Evolutionary conservation across 2,329 filamentous ascomycete genomes (phyloP).

Genomic region (Teratosphaeria viscida): DNA sequence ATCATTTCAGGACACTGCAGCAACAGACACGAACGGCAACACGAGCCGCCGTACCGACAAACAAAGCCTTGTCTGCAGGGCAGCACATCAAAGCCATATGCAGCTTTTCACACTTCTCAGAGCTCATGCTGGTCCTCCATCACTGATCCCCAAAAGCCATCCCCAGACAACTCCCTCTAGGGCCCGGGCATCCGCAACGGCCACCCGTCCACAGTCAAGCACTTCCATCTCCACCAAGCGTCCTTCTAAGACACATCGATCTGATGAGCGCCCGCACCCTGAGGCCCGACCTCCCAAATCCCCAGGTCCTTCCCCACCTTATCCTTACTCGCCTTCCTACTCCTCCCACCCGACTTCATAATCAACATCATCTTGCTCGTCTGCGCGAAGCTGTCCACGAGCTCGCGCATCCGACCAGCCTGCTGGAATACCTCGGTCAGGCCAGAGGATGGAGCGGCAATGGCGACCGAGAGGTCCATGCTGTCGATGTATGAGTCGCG

Average conservation of each 20-base stretch:
- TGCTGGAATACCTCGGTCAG: conserved; percentile 29
- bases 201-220: neutral
- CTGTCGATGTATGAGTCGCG: conserved; percentile 70
- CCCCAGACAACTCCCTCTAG: neutral
- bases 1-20: too few relatives aligned
- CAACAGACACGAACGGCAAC: too few relatives aligned
- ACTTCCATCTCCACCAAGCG: conserved; percentile 2
- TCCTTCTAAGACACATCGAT: conserved; percentile 3
- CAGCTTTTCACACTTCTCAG: neutral
- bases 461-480: conserved; percentile 70
- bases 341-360: conserved; percentile 33
- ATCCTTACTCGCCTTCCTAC: conserved; percentile 33
- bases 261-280: conserved; percentile 10
- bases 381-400: conserved; percentile 54
- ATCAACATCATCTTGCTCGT: conserved; percentile 61
- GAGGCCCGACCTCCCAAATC: conserved; percentile 32
- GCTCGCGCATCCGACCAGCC: conserved; percentile 34
- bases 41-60: too few relatives aligned
- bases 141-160: neutral
- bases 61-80: too few relatives aligned
- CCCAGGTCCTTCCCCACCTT: conserved; percentile 32
- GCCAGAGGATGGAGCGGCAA: conserved; percentile 47
- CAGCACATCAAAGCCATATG: too few relatives aligned
- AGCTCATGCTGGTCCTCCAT: neutral
- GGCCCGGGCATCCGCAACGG: neutral